Conservation (phyloP, 2,329 filamentous ascomycete genomes). For the Beauveria sp. region DNA sequence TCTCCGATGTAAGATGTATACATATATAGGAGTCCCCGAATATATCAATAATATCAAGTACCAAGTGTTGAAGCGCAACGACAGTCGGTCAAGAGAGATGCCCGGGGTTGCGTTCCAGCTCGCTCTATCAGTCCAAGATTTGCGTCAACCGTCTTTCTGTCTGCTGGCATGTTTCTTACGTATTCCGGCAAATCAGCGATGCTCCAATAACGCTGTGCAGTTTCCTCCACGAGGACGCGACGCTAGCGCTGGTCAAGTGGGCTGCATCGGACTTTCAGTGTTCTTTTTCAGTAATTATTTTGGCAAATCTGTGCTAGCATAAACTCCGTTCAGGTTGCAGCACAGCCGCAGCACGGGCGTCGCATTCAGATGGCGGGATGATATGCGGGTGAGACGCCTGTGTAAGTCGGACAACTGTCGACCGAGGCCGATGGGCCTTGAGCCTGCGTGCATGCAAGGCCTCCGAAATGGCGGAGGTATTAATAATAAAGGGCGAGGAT, state of each 20-base stretch:
- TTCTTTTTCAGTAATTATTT: neutral
- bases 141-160: neutral
- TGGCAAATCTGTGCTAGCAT: neutral
- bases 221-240: neutral
- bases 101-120: neutral
- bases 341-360: neutral
- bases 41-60: too few species aligned
- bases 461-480: neutral
- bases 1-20: too few species aligned
- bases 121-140: neutral
- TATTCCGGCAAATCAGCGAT: neutral
- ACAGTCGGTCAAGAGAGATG: neutral
- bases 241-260: neutral
- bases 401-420: neutral
- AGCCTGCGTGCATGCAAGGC: neutral
- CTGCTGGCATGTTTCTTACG: neutral
- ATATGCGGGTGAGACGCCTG: neutral
- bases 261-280: neutral
- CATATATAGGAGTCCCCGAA: too few species aligned
- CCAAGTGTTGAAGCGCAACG: neutral
- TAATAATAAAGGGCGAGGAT: neutral
- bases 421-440: too few species aligned
- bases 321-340: neutral
- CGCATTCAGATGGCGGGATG: neutral
- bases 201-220: neutral